Conservation (phyloP, 2,329 filamentous ascomycete species). For the Hypoxylon sp. region DNA sequence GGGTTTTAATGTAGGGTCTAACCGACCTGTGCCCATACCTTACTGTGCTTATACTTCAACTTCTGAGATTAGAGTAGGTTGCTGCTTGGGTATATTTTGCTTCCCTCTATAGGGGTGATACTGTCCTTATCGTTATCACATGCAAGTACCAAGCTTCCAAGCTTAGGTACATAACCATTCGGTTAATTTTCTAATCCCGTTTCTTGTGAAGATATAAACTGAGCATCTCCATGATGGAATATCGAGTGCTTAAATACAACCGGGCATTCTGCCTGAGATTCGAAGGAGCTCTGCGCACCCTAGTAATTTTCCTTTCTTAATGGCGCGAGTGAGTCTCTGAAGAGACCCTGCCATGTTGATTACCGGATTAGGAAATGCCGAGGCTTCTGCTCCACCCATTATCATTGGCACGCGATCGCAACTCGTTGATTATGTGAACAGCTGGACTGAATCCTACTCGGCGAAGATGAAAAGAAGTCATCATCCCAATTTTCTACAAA, state of each 20-base stretch:
- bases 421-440: conserved; percentile 23
- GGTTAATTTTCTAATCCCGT: background rate
- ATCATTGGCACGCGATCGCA: conserved; percentile 9
- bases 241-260: background rate
- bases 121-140: conserved; percentile 4
- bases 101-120: no score
- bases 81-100: no score
- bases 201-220: background rate
- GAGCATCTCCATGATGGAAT: background rate
- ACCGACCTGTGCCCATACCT: no score
- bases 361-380: conserved; percentile 33
- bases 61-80: no score
- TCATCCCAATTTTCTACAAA: background rate
- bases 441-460: conserved; percentile 2
- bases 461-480: background rate
- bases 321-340: background rate
- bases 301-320: background rate
- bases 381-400: conserved; percentile 20
- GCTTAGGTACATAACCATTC: no score
- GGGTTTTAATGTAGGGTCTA: background rate
- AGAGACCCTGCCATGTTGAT: background rate
- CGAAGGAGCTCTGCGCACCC: no score
- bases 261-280: no score
- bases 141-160: background rate
- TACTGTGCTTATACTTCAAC: no score